Conservation (phyloP, 2,329 filamentous ascomycete genomes). For the Mollisia scopiformis region DNA sequence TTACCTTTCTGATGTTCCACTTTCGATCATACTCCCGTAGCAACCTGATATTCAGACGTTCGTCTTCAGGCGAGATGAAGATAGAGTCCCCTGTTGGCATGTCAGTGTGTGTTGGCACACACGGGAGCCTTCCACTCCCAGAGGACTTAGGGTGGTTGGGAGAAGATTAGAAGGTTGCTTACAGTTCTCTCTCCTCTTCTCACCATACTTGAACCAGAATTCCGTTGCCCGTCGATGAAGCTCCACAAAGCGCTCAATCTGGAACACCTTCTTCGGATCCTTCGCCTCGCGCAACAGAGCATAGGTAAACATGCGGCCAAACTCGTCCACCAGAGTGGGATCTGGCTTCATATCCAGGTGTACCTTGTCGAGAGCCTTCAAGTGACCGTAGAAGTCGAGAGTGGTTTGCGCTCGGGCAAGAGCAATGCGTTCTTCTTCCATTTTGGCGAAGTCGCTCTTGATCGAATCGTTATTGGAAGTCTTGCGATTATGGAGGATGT, state of each 20-base stretch:
- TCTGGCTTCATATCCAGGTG: neutral
- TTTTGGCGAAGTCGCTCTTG: too few species aligned
- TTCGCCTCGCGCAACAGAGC: neutral
- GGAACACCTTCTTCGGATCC: neutral
- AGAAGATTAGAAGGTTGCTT: too few species aligned
- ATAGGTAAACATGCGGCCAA: neutral
- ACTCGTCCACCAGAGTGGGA: neutral
- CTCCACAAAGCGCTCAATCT: neutral
- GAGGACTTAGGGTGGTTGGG: too few species aligned
- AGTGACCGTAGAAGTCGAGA: neutral
- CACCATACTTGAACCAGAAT: neutral
- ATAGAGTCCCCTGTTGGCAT: too few species aligned
- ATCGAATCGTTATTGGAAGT: too few species aligned
- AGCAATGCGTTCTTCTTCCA: too few species aligned
- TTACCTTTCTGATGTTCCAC: neutral
- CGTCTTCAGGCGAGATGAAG: neutral
- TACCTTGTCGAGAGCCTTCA: neutral
- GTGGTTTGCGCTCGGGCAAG: too few species aligned
- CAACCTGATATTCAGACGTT: neutral
- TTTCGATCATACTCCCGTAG: neutral
- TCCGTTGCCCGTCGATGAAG: neutral
- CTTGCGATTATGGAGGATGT: too few species aligned
- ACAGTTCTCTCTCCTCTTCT: neutral
- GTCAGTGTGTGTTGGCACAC: too few species aligned
- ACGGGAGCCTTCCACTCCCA: too few species aligned